Conservation (phyloP, 2,329 filamentous ascomycete species). For the Calonectria montana region DNA sequence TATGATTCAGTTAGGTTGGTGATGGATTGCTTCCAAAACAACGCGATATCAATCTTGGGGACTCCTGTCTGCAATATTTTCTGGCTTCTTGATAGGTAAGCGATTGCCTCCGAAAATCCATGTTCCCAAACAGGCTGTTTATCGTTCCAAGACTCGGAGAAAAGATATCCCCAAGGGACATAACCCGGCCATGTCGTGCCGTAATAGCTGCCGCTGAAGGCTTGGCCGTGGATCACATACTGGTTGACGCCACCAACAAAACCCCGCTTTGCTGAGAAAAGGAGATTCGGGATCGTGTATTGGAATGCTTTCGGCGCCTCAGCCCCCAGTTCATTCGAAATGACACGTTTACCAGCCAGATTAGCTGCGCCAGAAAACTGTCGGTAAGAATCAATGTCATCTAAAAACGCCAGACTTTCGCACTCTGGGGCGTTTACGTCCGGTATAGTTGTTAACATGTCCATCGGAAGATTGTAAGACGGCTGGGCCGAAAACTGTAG, state of each 20-base stretch:
- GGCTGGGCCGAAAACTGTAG: background rate
- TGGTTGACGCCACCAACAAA: conserved; percentile 9
- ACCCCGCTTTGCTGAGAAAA: background rate
- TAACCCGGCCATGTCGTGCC: conserved; percentile 19
- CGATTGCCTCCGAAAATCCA: background rate
- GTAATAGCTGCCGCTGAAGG: conserved; percentile 5
- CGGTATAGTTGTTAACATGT: conserved; percentile 2
- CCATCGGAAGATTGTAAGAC: conserved; percentile 8
- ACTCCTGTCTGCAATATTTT: background rate
- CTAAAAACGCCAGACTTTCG: background rate
- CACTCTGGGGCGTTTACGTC: conserved; percentile 10
- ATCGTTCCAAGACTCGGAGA: background rate
- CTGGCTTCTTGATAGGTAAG: background rate
- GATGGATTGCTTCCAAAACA: background rate
- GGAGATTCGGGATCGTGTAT: background rate
- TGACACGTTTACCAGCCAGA: background rate
- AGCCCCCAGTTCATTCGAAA: conserved; percentile 18
- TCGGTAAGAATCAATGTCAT: conserved; percentile 8
- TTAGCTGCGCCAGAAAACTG: conserved; percentile 1
- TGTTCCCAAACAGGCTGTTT: conserved; percentile 9
- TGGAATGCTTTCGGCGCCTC: background rate
- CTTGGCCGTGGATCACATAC: conserved; percentile 9
- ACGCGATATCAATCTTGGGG: conserved; percentile 13
- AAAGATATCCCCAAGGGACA: conserved; percentile 3
- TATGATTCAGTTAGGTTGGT: background rate